phyloP scores from a whole-genome alignment of 106 monocot genomes.

The Amphibolis antarctica region DNA sequence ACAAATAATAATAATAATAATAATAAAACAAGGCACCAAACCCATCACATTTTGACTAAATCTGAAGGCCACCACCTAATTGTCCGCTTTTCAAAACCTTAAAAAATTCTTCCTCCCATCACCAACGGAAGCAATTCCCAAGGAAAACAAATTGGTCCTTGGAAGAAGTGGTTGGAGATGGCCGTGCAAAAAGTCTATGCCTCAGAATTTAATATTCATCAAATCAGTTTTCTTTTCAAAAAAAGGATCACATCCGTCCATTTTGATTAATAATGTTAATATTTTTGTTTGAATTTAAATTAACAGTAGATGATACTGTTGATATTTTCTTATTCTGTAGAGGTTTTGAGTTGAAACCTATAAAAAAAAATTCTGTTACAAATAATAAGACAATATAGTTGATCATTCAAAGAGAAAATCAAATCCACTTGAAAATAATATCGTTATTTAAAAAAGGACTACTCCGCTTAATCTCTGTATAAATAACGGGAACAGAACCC shows the following conservation, averaged over 20 bases:
- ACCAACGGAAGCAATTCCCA: conserved; percentile 8
- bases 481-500: conserved; percentile 2
- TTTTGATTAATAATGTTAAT: no score
- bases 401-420: no score
- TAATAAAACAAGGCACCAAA: no score
- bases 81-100: neutral
- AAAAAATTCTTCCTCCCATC: neutral
- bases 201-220: neutral
- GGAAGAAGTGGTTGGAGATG: conserved; percentile 10
- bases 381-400: no score
- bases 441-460: no score
- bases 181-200: conserved; percentile 4
- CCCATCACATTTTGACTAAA: conserved; percentile 8
- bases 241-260: neutral
- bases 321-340: no score
- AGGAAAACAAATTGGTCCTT: neutral
- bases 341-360: no score
- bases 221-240: neutral
- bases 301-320: no score
- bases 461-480: neutral
- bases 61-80: neutral
- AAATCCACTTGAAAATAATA: no score
- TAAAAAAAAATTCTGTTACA: no score
- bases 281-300: no score
- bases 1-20: no score